Evolutionary conservation across 2,329 filamentous ascomycete genomes (phyloP).

Genomic region (Paecilomyces formosus): DNA sequence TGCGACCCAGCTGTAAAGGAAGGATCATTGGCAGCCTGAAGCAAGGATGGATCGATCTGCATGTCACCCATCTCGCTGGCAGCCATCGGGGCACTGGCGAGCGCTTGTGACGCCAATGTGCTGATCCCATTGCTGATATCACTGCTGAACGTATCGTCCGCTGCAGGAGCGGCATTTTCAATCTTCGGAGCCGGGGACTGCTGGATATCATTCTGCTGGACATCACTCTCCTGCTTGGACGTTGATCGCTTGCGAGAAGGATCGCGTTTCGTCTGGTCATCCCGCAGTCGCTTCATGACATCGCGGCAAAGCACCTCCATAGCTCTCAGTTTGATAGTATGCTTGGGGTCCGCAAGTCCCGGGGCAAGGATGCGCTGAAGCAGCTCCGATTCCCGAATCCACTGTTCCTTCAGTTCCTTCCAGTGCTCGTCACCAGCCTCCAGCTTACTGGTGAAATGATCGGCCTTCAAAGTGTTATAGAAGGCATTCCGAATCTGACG

Average conservation of each 20-base stretch:
- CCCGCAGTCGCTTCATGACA: conserved; percentile 68
- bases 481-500: conserved; percentile 60
- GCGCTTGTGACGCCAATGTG: conserved; percentile 36
- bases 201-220: conserved; percentile 8
- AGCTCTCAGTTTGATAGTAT: conserved; percentile 53
- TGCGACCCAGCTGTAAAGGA: conserved; percentile 30
- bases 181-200: conserved; percentile 11
- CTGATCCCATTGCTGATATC: conserved; percentile 34
- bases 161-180: background rate
- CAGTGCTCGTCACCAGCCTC: conserved; percentile 65
- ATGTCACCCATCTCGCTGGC: conserved; percentile 42
- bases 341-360: conserved; percentile 45
- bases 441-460: conserved; percentile 65
- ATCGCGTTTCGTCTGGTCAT: conserved; percentile 55
- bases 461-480: conserved; percentile 56
- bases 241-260: conserved; percentile 35
- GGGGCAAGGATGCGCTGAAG: conserved; percentile 49
- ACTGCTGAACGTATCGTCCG: conserved; percentile 12
- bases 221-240: conserved; percentile 9
- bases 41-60: conserved; percentile 57
- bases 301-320: conserved; percentile 66
- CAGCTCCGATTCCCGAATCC: conserved; percentile 54
- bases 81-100: conserved; percentile 32
- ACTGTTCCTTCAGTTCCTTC: conserved; percentile 60
- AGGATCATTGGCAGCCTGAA: conserved; percentile 49